These are phyloP conservation scores for Linanthus parryae DNA, from an alignment of 148 eudicot genomes.

Conservation along the genomic window DNA sequence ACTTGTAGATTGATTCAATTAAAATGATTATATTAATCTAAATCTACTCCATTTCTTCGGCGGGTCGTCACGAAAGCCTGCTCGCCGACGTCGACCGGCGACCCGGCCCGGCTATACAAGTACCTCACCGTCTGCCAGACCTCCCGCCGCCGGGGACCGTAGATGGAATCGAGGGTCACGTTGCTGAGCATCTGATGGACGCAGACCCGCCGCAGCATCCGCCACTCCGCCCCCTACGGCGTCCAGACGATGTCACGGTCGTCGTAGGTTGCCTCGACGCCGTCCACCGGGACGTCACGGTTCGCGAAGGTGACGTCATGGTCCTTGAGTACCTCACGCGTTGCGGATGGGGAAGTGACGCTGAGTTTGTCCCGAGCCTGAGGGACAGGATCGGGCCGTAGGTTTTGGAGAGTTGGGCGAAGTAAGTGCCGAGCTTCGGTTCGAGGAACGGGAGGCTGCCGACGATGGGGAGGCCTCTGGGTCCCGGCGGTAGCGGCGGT, in stretches of 20 bases:
- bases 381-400: conserved; percentile 57
- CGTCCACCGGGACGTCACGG: conserved; percentile 56
- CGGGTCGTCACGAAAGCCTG: conserved; percentile 49
- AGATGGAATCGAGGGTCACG: conserved; percentile 36
- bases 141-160: conserved; percentile 32
- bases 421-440: conserved; percentile 58
- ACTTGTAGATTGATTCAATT: too few species aligned
- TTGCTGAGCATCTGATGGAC: conserved; percentile 51
- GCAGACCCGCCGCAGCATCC: conserved; percentile 51
- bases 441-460: conserved; percentile 60
- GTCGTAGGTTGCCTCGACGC: conserved; percentile 32
- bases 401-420: conserved; percentile 31
- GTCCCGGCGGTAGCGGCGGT: conserved; percentile 51
- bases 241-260: conserved; percentile 50
- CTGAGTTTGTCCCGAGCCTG: conserved; percentile 43
- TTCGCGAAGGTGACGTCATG: conserved; percentile 61
- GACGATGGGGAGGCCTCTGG: conserved; percentile 42
- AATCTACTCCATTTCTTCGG: too few species aligned
- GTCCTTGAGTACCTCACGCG: conserved; percentile 50
- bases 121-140: conserved; percentile 26
- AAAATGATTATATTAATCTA: too few species aligned
- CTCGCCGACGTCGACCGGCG: conserved; percentile 49
- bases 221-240: conserved; percentile 60
- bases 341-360: conserved; percentile 41
- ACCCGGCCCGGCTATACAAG: conserved; percentile 25